A percentile compares a stretch with the other conserved stretches of the same genome.
phyloP scores from a whole-genome alignment of 2,329 filamentous ascomycete genomes.

The Dothistroma septosporum region DNA sequence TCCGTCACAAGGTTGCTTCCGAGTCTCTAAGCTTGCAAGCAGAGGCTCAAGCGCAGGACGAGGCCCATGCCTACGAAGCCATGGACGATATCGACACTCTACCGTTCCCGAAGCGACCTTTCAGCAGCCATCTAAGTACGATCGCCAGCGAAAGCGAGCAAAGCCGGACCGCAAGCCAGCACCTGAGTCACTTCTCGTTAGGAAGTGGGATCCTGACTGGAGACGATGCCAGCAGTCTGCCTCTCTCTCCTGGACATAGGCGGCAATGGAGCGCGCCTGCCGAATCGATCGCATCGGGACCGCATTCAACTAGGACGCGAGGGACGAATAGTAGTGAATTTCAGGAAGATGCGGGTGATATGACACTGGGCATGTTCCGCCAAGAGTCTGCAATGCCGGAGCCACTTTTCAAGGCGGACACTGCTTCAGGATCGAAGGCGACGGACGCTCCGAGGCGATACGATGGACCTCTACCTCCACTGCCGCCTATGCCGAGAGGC shows the following conservation, averaged over 20 bases:
- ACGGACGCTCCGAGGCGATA: constrained; percentile 20
- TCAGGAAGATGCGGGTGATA: constrained; percentile 27
- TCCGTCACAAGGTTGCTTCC: constrained; percentile 23
- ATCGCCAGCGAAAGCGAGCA: constrained; percentile 36
- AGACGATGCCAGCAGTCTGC: constrained; percentile 29
- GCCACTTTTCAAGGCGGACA: constrained; percentile 30
- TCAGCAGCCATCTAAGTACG: constrained; percentile 35
- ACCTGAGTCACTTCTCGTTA: constrained; percentile 33
- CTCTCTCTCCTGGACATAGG: constrained; percentile 20
- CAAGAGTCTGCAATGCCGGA: constrained; percentile 34
- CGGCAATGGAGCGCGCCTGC: constrained; percentile 26
- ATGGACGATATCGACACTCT: constrained; percentile 32
- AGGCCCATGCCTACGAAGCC: constrained; percentile 11
- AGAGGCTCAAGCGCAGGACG: constrained; percentile 11
- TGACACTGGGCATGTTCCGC: constrained; percentile 30
- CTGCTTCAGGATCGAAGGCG: constrained; percentile 2
- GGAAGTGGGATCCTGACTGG: constrained; percentile 33
- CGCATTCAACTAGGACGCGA: constrained; percentile 18
- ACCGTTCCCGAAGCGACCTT: constrained; percentile 30
- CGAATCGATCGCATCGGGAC: constrained; percentile 20
- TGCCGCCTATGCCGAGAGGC: constrained; percentile 30
- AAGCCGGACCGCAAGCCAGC: constrained; percentile 26
- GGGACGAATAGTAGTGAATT: constrained; percentile 15
- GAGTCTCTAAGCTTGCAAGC: constrained; percentile 21
- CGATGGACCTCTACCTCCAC: constrained; percentile 29